Evolutionary conservation across 2,329 filamentous ascomycete genomes (phyloP).

Genomic region (Chrysosphaeria jannelii): DNA sequence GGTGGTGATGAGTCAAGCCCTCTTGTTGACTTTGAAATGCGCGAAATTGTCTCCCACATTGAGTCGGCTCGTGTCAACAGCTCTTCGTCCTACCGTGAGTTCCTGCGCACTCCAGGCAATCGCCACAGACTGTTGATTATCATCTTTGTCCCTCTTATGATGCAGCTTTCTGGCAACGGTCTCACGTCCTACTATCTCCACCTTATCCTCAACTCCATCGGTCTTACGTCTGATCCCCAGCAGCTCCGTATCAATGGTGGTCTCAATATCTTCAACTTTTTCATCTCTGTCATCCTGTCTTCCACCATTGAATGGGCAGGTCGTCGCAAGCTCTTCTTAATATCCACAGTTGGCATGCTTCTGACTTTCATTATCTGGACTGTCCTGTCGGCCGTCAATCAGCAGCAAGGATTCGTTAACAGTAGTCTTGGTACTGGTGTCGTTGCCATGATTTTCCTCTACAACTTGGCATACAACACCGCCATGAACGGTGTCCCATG

Average conservation of each 20-base stretch:
- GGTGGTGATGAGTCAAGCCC: slow-evolving; percentile 2
- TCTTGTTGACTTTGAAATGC: slow-evolving; percentile 4
- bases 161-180: slow-evolving; percentile 5
- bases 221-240: slow-evolving; percentile 6
- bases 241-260: slow-evolving; percentile 6
- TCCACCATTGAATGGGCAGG: slow-evolving; percentile 3
- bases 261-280: slow-evolving; percentile 5
- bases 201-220: slow-evolving; percentile 8
- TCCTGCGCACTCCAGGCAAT: slow-evolving; percentile 4
- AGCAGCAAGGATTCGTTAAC: slow-evolving; percentile 4
- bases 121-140: slow-evolving; percentile 4
- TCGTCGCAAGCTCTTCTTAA: slow-evolving; percentile 6
- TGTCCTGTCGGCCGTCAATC: slow-evolving; percentile 4
- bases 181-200: slow-evolving; percentile 10
- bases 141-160: slow-evolving; percentile 3
- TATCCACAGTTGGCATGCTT: slow-evolving; percentile 4
- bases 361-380: slow-evolving; percentile 3
- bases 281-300: slow-evolving; percentile 1
- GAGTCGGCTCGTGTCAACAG: slow-evolving; percentile 8
- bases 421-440: slow-evolving; percentile 2
- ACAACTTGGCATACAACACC: slow-evolving; percentile 10
- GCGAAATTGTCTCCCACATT: slow-evolving; percentile 7
- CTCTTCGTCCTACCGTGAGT: slow-evolving; percentile 2
- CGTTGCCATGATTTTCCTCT: slow-evolving; percentile 3
- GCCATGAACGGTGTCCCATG: slow-evolving; percentile 8